Percentiles rank a stretch among this genome's conserved stretches.
phyloP scores from a whole-genome alignment of 176 grass and related monocot species.

The Typha latifolia region DNA sequence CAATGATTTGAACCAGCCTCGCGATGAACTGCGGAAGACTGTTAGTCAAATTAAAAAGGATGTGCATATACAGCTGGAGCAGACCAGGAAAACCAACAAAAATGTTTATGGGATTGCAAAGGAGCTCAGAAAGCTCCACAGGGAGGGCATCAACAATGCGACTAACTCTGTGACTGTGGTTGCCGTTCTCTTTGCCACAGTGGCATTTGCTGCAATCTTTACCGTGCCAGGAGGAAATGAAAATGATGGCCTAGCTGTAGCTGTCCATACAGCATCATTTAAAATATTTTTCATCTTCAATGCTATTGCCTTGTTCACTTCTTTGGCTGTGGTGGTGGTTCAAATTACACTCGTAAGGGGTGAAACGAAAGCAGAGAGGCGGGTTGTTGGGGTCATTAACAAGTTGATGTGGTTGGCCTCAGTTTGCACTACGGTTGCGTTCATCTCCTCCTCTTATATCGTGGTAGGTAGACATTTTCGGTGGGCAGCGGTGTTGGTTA shows the following conservation, averaged over 20 bases:
- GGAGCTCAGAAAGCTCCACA: slow-evolving; percentile 75
- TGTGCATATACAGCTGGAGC: slow-evolving; percentile 82
- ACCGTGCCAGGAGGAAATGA: slow-evolving; percentile 22
- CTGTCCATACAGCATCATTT: slow-evolving; percentile 35
- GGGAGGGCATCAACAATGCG: slow-evolving; percentile 95
- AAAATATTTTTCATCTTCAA: slow-evolving; percentile 97
- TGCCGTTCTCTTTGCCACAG: slow-evolving; percentile 24
- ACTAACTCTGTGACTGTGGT: slow-evolving; percentile 94
- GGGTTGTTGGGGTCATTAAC: slow-evolving; percentile 78
- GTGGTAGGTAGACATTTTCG: slow-evolving; percentile 54
- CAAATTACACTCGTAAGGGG: slow-evolving; percentile 91
- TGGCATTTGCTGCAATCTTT: slow-evolving; percentile 26
- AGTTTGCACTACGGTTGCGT: slow-evolving; percentile 82
- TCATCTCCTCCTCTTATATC: slow-evolving; percentile 87
- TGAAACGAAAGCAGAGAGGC: slow-evolving; percentile 76
- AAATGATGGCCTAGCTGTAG: slow-evolving; percentile 30
- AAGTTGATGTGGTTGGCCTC: slow-evolving; percentile 98
- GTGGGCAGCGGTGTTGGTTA: slow-evolving; percentile 88
- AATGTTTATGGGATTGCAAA: slow-evolving; percentile 90
- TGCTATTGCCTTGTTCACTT: slow-evolving; percentile 78
- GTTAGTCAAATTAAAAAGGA: slow-evolving; percentile 94
- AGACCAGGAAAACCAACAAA: slow-evolving; percentile 93
- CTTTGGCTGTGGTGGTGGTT: slow-evolving; percentile 86
- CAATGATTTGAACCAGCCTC: slow-evolving; percentile 81
- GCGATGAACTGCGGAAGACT: slow-evolving; percentile 83